Conservation (phyloP, 2,329 filamentous ascomycete genomes). For the Alternaria gansuensis region DNA sequence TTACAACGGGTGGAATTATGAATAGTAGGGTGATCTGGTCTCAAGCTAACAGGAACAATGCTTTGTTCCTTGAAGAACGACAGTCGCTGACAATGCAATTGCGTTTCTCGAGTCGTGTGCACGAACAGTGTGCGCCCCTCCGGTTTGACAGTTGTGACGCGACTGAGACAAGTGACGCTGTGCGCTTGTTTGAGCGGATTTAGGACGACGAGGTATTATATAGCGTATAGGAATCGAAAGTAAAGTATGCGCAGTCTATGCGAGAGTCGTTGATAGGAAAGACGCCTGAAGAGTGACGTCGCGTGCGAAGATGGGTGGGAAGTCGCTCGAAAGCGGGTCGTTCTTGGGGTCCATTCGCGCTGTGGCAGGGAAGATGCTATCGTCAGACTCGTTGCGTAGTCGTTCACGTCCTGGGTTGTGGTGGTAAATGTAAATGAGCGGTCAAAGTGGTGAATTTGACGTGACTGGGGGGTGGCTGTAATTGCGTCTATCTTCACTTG, state of each 20-base stretch:
- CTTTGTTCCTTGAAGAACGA: conserved; percentile 18
- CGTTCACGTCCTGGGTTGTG: conserved; percentile 12
- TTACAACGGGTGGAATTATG: conserved; percentile 6
- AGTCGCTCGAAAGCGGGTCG: conserved; percentile 51
- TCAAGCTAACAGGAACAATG: not conserved
- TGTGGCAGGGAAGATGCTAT: conserved; percentile 4
- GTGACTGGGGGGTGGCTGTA: conserved; percentile 30
- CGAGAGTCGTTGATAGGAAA: conserved; percentile 11
- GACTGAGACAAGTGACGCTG: not conserved
- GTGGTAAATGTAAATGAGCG: conserved; percentile 26
- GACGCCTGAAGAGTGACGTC: conserved; percentile 20
- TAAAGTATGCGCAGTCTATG: conserved; percentile 10
- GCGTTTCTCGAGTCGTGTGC: conserved; percentile 11
- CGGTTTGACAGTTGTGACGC: not conserved
- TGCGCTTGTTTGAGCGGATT: not conserved
- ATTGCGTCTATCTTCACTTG: conserved; percentile 1
- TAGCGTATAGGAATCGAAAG: conserved; percentile 1
- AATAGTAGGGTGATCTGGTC: not conserved
- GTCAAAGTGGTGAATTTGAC: conserved; percentile 35
- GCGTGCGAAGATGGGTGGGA: conserved; percentile 43
- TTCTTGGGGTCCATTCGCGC: conserved; percentile 48
- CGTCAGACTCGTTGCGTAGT: conserved; percentile 3
- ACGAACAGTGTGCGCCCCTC: conserved; percentile 14
- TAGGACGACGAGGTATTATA: not conserved
- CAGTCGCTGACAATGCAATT: conserved; percentile 15